Evolutionary conservation across 306 rosid genomes (phyloP).

Genomic region (Macrotyloma uniflorum): DNA sequence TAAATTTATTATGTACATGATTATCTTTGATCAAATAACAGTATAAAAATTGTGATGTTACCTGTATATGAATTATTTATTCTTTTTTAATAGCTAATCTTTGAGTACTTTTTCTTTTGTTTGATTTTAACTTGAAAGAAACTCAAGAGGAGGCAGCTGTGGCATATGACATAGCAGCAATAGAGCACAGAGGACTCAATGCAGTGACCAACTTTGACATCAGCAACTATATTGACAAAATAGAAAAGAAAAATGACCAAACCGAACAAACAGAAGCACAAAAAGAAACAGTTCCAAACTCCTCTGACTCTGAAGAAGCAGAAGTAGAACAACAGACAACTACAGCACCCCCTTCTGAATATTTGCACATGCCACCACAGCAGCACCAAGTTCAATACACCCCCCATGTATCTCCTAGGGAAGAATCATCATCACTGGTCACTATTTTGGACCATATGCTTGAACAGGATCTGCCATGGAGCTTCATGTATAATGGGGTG

Average conservation of each 20-base stretch:
- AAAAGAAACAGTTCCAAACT: conserved; percentile 29
- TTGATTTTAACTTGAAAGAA: conserved; percentile 47
- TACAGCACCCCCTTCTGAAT: background rate
- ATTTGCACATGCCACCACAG: conserved; percentile 29
- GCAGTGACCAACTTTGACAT: conserved; percentile 93
- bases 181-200: conserved; percentile 82
- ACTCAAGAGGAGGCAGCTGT: conserved; percentile 96
- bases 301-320: conserved; percentile 40
- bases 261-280: conserved; percentile 31
- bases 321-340: conserved; percentile 27
- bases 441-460: conserved; percentile 46
- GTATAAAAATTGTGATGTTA: no score
- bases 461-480: conserved; percentile 59
- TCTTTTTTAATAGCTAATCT: background rate
- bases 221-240: conserved; percentile 60
- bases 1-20: no score
- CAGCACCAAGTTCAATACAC: conserved; percentile 17
- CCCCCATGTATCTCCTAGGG: conserved; percentile 25
- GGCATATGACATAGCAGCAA: conserved; percentile 92
- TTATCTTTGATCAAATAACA: no score
- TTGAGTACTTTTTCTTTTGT: background rate
- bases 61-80: background rate
- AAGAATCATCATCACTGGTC: conserved; percentile 44
- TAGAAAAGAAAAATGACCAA: conserved; percentile 36
- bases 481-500: conserved; percentile 54